Evolutionary conservation across 805 yeast species (phyloP), one percentile per base, ranked within the genome.

Genomic region (Nakazawaea ambrosiae): DNA sequence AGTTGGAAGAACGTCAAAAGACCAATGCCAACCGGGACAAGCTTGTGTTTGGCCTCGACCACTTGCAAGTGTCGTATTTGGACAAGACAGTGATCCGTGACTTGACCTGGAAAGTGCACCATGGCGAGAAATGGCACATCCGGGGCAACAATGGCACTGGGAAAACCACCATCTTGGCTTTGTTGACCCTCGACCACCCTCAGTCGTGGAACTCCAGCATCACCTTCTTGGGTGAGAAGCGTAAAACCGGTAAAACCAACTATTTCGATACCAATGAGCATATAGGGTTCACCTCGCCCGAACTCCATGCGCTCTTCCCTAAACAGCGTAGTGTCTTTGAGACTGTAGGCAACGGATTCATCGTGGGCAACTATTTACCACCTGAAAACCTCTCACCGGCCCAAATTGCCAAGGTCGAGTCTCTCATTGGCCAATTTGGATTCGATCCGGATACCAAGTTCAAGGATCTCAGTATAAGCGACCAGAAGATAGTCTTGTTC

Each of bases 161-260:
- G 0, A 90, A 90, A 55, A 84, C 96, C 2, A 92, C 98, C 0
- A 60, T 90, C 18, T 58, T 92, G 12, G 76, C 97, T 2, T 56
- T 92, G 32, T 66, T 90, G 20, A 88, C 96, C 0, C 88, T 95
- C 4, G 98, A 90, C 49, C 98, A 90, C 54, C 98, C 98, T 1
- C 96, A 90, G 58, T 80, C 96, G 2, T 90, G 97, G 97, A 80
- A 76, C 47, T 69, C 75, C 4, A 74, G 70, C 17, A 68, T 92
- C 17, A 58, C 63, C 6, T 63, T 87, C 32, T 69, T 81, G 47
- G 87, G 88, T 0, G 68, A 68, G 23, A 72, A 78, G 7, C 70
- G 97, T 28, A 70, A 69, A 42, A 78, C 89, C 0, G 98, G 97
- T 2, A 65, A 61, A 27, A 74, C 80, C 12, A 78, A 76, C 42